Evolutionary conservation across 306 rosid species (phyloP), one percentile per base, ranked within the genome.

Genomic region (Rosa lucieae): DNA sequence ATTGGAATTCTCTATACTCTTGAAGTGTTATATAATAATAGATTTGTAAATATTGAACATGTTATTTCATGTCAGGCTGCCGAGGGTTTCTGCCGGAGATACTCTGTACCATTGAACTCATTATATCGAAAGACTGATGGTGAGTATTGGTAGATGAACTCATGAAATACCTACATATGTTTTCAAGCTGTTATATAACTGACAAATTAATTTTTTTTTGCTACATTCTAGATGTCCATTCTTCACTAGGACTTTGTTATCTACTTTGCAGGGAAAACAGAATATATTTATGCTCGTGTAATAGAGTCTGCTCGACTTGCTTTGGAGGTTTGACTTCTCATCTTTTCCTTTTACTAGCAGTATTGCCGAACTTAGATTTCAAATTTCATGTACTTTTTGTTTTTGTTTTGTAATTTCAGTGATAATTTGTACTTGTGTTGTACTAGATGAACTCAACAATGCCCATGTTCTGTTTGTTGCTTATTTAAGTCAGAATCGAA

Each of bases 71-170:
- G 82, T 76, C 89, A 94, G 99, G 99, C 99, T 67, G 83, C 83
- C 35, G 97, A 91, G 84, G 99, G 99, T 20, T 94, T 92, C 83
- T 88, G 86, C 53, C 93, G 97, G 43, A 89, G 92, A 87, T 86
- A 94, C 86, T 87, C 97, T 77, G 91, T 92, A 72, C 88, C 97
- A 44, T 75, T 87, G 74, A 88, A 89, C 77, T 78, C 82, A 4
- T 72, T 92, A 49, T 92, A 87, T 81, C 81, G 70, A 82, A 94
- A 89, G 89, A 79, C 83, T 15, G 99, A 94, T 75, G 97, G 99
- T 94, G 87, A 92, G 97, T 89, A 73, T 82, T 21, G 61, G 69
- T 3, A 49, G 75, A 56, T 65, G 56, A 20, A 62, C 18, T 11
- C 39, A 52, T 43, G 9, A 44, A 66, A 14, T 0, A 37, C 13